Percentiles rank a stretch among this genome's conserved stretches.
These are phyloP conservation scores for Amylocarpus encephaloides DNA, from an alignment of 2,329 filamentous ascomycete genomes.

Conservation along the genomic window DNA sequence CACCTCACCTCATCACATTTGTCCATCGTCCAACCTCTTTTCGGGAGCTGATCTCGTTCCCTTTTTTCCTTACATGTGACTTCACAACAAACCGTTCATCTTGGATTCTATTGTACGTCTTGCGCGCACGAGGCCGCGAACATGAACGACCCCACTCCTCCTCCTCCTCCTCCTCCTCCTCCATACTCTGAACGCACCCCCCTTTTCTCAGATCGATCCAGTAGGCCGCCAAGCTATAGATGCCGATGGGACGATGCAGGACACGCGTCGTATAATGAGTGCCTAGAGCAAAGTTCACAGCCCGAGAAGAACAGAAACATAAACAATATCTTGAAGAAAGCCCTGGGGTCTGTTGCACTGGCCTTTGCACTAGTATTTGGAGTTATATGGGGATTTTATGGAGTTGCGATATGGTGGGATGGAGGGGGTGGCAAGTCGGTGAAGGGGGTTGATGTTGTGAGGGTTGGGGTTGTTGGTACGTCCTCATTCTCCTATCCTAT, in stretches of 20 bases:
- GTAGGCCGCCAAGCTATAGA: not conserved
- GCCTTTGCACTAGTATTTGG: not conserved
- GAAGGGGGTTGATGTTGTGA: not conserved
- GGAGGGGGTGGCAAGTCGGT: not conserved
- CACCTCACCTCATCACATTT: too few species aligned
- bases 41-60: too few species aligned
- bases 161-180: not conserved
- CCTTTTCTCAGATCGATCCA: not conserved
- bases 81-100: too few species aligned
- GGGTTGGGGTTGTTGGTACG: conserved; percentile 2
- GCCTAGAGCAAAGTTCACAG: too few species aligned
- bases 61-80: too few species aligned
- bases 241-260: not conserved
- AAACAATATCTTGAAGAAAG: too few species aligned
- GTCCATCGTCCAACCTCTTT: too few species aligned
- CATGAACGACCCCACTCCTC: not conserved
- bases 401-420: conserved; percentile 11
- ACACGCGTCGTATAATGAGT: too few species aligned
- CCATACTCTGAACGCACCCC: not conserved
- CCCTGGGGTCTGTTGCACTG: not conserved
- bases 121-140: not conserved
- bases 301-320: too few species aligned
- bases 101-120: too few species aligned
- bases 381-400: not conserved
- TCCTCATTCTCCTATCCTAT: not conserved